Base-by-base conservation (phyloP, 495 filamentous ascomycete species). In the Collariella sp. region DNA sequence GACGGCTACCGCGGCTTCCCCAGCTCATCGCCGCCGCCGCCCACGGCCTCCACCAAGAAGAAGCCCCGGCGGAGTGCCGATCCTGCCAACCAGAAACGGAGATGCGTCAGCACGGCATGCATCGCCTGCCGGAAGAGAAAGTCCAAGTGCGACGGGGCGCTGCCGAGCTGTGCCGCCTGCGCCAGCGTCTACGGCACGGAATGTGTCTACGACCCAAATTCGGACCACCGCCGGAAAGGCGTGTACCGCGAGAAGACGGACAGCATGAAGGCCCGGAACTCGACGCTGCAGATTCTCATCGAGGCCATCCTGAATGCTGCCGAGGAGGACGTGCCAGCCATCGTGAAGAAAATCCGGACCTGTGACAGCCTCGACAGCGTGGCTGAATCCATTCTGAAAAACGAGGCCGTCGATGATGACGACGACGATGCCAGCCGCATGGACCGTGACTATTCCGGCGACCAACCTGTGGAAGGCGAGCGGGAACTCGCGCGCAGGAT, bases 211-310 rank as follows among this genome's bases (percentile, higher is more conserved):
- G 94, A 97, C 66, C 93, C 89, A 6, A 94, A 88, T 64, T 93
- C 88, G 51, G 93, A 98, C 68, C 89, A 96, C 65, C 86, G 93
- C 43, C 83, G 93, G 16, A 98, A 97, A 67, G 93, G 93, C 45
- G 93, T 96, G 10, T 96, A 96, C 68, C 91, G 89, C 68, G 89
- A 95, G 68, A 90, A 96, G 67, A 85, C 90, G 43, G 90, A 96
- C 67, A 87, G 84, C 59, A 78, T 91, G 62, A 88, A 91, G 63
- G 91, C 90, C 18, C 80, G 80, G 50, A 91, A 87, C 64, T 87
- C 87, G 31, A 98, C 93, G 12, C 74, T 97, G 23, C 87, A 96
- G 64, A 91, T 90, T 7, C 72, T 98, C 24, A 83, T 98, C 46
- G 87, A 96, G 67, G 94, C 93, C 22, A 87, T 98, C 51, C 73